Conservation (phyloP, 345 rosid species). For the Ceriops tagal region DNA sequence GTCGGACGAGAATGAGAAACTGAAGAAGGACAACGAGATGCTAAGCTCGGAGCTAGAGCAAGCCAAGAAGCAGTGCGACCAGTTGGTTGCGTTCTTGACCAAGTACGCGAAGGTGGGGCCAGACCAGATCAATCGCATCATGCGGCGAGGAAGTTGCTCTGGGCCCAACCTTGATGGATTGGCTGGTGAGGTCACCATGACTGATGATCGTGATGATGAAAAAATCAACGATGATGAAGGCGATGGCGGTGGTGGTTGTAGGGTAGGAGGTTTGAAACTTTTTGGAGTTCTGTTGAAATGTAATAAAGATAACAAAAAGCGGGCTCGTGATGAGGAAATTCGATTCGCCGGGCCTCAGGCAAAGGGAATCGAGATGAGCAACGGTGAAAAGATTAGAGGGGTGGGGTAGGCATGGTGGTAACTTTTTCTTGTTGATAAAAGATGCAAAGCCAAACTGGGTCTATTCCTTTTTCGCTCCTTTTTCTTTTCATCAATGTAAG, state of each 20-base stretch:
- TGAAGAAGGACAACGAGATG: slow-evolving; percentile 65
- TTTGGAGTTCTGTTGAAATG: slow-evolving; percentile 81
- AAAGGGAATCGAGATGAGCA: slow-evolving; percentile 66
- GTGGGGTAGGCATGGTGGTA: not conserved
- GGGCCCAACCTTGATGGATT: slow-evolving; percentile 14
- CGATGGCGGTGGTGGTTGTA: slow-evolving; percentile 6
- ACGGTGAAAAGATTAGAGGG: slow-evolving; percentile 24
- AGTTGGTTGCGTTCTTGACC: slow-evolving; percentile 56
- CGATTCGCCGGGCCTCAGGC: slow-evolving; percentile 49
- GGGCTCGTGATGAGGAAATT: slow-evolving; percentile 59
- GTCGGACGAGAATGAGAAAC: slow-evolving; percentile 79
- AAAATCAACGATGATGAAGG: not conserved
- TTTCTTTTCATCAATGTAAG: no score
- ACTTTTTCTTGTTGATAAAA: not conserved
- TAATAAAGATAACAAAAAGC: slow-evolving; percentile 39
- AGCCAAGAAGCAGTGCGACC: slow-evolving; percentile 76
- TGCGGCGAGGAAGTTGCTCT: slow-evolving; percentile 39
- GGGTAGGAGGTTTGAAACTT: slow-evolving; percentile 54
- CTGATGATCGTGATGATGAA: slow-evolving; percentile 4
- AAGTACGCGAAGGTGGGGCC: slow-evolving; percentile 60
- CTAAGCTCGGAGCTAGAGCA: slow-evolving; percentile 72
- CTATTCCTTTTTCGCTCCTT: not conserved
- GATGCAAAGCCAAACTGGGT: not conserved
- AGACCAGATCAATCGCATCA: slow-evolving; percentile 62
- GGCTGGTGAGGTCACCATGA: slow-evolving; percentile 12